Evolutionary conservation across 257 asterid species (phyloP).

Genomic region (Fraxinus cuspidata): DNA sequence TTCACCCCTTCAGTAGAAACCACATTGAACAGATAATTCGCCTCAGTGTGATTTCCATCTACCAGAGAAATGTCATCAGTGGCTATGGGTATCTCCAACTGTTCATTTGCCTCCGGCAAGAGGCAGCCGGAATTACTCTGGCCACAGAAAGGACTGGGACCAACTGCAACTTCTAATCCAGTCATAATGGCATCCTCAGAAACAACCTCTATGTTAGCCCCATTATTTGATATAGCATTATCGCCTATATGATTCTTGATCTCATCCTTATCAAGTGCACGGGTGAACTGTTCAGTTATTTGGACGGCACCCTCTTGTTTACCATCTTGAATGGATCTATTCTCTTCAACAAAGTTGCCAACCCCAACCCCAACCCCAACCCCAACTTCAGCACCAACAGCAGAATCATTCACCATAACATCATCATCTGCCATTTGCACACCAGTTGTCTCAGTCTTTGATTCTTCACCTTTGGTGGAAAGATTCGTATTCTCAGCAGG

Average conservation of each 20-base stretch:
- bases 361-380: slow-evolving; percentile 25
- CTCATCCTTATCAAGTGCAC: slow-evolving; percentile 25
- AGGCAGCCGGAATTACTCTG: slow-evolving; percentile 22
- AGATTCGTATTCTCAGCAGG: slow-evolving; percentile 23
- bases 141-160: slow-evolving; percentile 12
- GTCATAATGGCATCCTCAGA: slow-evolving; percentile 11
- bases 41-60: slow-evolving; percentile 24
- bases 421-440: slow-evolving; percentile 26
- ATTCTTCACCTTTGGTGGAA: slow-evolving; percentile 18
- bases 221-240: slow-evolving; percentile 23
- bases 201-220: neutral
- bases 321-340: slow-evolving; percentile 21
- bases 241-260: neutral
- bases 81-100: slow-evolving; percentile 12
- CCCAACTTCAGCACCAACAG: slow-evolving; percentile 28
- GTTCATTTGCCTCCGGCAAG: slow-evolving; percentile 28
- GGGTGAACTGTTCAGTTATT: slow-evolving; percentile 25
- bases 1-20: slow-evolving; percentile 14
- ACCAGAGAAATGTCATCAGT: slow-evolving; percentile 21
- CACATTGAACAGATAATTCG: slow-evolving; percentile 20
- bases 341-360: slow-evolving; percentile 26
- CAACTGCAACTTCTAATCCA: slow-evolving; percentile 17
- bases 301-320: slow-evolving; percentile 29
- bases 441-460: slow-evolving; percentile 33
- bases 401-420: slow-evolving; percentile 22